A percentile compares a stretch with the other conserved stretches of the same genome.
Conservation (phyloP, 768 basidiomycete genomes). For the Candolleomyces efflorescens region DNA sequence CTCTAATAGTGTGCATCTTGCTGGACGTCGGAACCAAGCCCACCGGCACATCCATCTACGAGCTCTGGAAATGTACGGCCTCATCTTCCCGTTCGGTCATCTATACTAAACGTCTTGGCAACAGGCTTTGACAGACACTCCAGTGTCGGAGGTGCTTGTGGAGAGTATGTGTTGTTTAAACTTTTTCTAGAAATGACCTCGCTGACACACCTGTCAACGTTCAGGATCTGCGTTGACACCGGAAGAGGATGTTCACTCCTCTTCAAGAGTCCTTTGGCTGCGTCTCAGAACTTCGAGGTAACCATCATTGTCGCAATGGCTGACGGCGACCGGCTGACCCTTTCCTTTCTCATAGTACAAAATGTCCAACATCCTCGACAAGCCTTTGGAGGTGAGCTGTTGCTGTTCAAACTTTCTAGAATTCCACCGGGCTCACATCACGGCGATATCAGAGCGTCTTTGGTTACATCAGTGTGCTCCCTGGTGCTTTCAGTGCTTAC, state of each 20-base stretch:
- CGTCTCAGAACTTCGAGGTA: conserved; percentile 94
- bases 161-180: conserved; percentile 55
- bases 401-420: background rate
- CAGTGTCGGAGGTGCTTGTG: conserved; percentile 91
- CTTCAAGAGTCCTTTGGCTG: conserved; percentile 73
- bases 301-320: background rate
- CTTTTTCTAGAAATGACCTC: background rate
- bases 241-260: conserved; percentile 70
- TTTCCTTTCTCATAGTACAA: conserved; percentile 57
- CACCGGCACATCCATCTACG: conserved; percentile 90
- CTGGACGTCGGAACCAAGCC: conserved; percentile 97
- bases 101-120: conserved; percentile 14
- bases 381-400: conserved; percentile 78
- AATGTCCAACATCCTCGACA: conserved; percentile 95
- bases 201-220: background rate
- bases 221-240: conserved; percentile 77
- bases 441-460: conserved; percentile 57
- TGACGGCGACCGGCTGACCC: background rate
- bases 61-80: conserved; percentile 83
- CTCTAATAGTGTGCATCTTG: conserved; percentile 70
- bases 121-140: conserved; percentile 75
- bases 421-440: conserved; percentile 2
- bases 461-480: conserved; percentile 83
- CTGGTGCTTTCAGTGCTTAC: conserved; percentile 91
- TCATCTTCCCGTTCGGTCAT: conserved; percentile 10